Base-by-base conservation (phyloP, 192 early-diverging fungal genomes). In the Chytriomyces confervae region DNA sequence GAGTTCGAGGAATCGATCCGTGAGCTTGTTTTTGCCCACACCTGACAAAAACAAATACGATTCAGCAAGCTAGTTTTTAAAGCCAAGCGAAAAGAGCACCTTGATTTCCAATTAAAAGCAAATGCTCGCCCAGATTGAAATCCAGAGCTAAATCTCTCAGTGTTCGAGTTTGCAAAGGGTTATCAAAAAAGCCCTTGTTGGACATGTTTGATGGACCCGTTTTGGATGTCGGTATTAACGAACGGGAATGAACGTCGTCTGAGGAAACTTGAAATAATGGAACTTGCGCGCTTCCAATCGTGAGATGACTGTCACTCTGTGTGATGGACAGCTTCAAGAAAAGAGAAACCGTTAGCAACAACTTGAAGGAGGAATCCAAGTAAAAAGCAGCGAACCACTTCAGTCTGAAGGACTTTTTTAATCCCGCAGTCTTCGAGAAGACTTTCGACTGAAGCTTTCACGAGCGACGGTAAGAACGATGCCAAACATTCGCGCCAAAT, bases 31-130 rank as follows among this genome's bases (percentile, higher is more conserved):
- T 75, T 87, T 87, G 6, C 83, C 84, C 11, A 85, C 84, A 60
- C 36, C 64, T 43, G 20, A 20, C 27, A 61, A 23, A 23, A 61
- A 16, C 4, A 20, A 18, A 27, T 2, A 61, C 50, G 3, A 61
- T 63, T 61, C 69, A 61, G 47, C 57, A 66, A 16, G 20, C 27
- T 16, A 29, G 18, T 61, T 36, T 36, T 36, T 36, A 36, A 36
- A 36, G 36, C 36, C 36, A 2, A 36, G 3, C 57, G 43, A 36
- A 36, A 36, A 36, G 36, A 36, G 36, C 36, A 36, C 93, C 93
- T 72, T 94, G 93, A 69, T 94, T 94, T 70, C 93, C 93, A 80
- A 94, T 93, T 43, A 94, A 78, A 0, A 94, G 81, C 49, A 94
- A 82, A 76, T 94, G 92, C 64, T 94, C 93, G 11, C 93, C 89